Percentiles rank a stretch among this genome's conserved stretches.
Conservation (phyloP, 225 moss, liverwort and hornwort species). For the Pleurozium schreberi region DNA sequence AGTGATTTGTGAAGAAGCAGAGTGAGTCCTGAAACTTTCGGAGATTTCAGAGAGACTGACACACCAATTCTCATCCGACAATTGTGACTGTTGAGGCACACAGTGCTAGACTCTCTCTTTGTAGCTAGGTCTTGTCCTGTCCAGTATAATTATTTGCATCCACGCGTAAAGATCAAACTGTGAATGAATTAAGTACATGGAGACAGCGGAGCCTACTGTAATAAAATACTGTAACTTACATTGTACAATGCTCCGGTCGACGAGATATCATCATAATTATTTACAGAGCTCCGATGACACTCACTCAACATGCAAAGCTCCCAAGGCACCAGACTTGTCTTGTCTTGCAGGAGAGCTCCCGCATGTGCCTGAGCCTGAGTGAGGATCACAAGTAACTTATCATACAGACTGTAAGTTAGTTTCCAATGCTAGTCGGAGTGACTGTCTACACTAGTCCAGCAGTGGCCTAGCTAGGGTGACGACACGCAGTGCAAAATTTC, state of each 20-base stretch:
- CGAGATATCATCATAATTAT: neutral
- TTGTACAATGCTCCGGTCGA: neutral
- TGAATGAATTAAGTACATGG: no score
- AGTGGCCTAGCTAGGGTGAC: neutral
- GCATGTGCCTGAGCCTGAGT: neutral
- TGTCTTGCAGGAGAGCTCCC: neutral
- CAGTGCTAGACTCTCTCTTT: no score
- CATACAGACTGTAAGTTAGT: no score
- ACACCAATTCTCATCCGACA: neutral
- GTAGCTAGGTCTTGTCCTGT: no score
- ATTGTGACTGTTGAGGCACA: neutral
- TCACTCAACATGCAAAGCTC: neutral
- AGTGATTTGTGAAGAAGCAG: neutral
- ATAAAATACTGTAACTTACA: no score
- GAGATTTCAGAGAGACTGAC: neutral
- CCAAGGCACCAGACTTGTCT: neutral
- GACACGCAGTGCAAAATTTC: neutral
- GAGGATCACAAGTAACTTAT: no score
- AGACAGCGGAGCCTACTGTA: no score
- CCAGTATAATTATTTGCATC: neutral
- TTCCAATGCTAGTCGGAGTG: neutral
- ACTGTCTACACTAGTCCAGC: no score
- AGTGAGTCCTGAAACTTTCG: neutral
- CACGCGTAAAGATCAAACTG: neutral
- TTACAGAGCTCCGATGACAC: neutral